Evolutionary conservation across 306 rosid genomes (phyloP).

Genomic region (Rubus idaeus): DNA sequence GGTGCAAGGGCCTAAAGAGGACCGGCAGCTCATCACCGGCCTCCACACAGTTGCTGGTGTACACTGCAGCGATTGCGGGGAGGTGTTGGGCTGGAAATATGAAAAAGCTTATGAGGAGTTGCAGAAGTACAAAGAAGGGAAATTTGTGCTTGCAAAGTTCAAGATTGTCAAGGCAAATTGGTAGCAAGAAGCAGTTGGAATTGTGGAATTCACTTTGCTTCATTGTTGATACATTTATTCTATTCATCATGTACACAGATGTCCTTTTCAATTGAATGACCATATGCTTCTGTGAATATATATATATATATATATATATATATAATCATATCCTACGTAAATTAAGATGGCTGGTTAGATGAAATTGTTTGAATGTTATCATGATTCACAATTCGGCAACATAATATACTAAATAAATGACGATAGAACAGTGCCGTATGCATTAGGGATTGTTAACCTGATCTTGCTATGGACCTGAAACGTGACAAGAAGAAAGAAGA

Average conservation of each 20-base stretch:
- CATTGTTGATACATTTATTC: constrained; percentile 2
- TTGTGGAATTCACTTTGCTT: not conserved
- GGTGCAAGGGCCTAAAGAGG: constrained; percentile 40
- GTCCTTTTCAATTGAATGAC: not conserved
- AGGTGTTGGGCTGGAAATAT: constrained; percentile 68
- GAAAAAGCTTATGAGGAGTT: constrained; percentile 51
- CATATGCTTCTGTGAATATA: not conserved
- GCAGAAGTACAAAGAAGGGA: constrained; percentile 76
- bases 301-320: too few species aligned
- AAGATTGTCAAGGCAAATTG: constrained; percentile 47
- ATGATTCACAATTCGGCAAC: not conserved
- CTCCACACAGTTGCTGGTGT: constrained; percentile 61
- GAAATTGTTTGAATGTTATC: not conserved
- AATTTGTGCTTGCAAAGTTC: constrained; percentile 57
- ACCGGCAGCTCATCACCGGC: constrained; percentile 57
- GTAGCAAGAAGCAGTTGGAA: constrained; percentile 24
- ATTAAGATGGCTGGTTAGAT: not conserved
- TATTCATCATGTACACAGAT: constrained; percentile 6
- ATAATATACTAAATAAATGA: not conserved
- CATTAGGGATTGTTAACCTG: not conserved
- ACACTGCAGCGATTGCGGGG: constrained; percentile 58
- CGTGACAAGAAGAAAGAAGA: not conserved
- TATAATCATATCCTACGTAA: too few species aligned
- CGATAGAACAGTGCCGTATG: not conserved
- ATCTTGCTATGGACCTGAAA: not conserved